Evolutionary conservation across 176 grass and related monocot species (phyloP), one percentile per base, ranked within the genome.

Genomic region (Aegilops speltoides): DNA sequence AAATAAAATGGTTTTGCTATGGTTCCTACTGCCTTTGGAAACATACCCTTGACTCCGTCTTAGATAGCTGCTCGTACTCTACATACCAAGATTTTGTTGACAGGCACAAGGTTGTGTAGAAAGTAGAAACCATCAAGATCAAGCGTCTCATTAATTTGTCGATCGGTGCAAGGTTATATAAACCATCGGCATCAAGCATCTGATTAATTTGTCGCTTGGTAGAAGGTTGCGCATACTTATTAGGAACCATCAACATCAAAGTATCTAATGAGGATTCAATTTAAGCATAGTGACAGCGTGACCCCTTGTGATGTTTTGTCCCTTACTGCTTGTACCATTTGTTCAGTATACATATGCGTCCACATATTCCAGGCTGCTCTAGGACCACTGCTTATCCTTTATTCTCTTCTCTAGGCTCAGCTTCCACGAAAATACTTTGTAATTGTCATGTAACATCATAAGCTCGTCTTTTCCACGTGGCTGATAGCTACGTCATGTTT

Each of bases 21-120:
- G 60, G 10, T 63, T n/a, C 6, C n/a, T 61, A 61, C 60, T 13
- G 6, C 7, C 56, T n/a, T 22, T 60, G 2, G 57, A 3, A 10
- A 23, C 57, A 0, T 22, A 1, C 0, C 57, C 48, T 0, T 5
- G 48, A 14, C 46, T 5, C 46, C 0, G 14, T 5, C 48, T 2
- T 2, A 52, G 48, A 17, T 16, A 2, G 48, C 48, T 2, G 48
- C 14, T 5, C 48, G 48, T 0, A 0, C 48, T 52, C 48, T 52
- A 52, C 1, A 17, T 52, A 52, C 15, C 48, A 17, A 17, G 2
- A 52, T 52, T 0, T 6, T 0, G 48, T 52, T 0, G 48, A 52
- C 1, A 2, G 48, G 0, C 0, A 6, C 48, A 52, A 52, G 48
- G 48, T 17, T 17, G 5, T 52, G 0, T 17, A 52, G 15, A 52